Evolutionary conservation across 768 basidiomycete species (phyloP), one percentile per base, ranked within the genome.

Genomic region (Heimioporus sp.): DNA sequence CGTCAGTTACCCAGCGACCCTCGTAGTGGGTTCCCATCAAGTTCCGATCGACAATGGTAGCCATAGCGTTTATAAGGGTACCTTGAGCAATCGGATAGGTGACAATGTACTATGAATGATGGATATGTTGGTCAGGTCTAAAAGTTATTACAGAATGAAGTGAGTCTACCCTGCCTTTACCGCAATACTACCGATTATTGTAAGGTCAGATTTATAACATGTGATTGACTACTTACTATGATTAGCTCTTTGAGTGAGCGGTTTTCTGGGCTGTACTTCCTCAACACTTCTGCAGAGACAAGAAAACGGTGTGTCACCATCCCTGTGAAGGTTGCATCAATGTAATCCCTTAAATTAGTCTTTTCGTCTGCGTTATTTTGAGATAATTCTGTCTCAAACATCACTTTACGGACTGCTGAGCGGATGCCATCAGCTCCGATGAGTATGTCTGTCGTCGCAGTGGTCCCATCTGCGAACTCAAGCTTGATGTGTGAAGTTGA

Each of bases 381-480:
- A 10, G 53, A 57, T 5, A 55, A 58, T 35, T 36, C 42, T 15
- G 34, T 20, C 38, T 56, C 61, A n/a, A 65, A 59, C 52, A 69
- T 57, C 1, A 46, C 48, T 28, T 55, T 61, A 24, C 68, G 69
- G 20, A 65, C 61, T 2, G 48, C 40, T 2, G 65, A 69, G n/a
- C 61, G 67, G 19, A 80, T 68, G 5, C 79, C 79, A 53, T 79
- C 78, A 36, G 75, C 75, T 6, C 76, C 79, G 42, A 79, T 54
- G 6, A 79, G 70, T 16, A 80, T 56, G 44, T 80, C 73, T 9
- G 76, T 66, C 24, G 58, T 65, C 11, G 69, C 51, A 1, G 19
- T 51, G 1, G 54, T 57, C 5, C 58, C 55, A 24, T 62, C 58
- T 1, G 55, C 31, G 9, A 62, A 62, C 2, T 46, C 28, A 3